Conservation (phyloP, 2,329 filamentous ascomycete species). For the Calonectria leucothoes region DNA sequence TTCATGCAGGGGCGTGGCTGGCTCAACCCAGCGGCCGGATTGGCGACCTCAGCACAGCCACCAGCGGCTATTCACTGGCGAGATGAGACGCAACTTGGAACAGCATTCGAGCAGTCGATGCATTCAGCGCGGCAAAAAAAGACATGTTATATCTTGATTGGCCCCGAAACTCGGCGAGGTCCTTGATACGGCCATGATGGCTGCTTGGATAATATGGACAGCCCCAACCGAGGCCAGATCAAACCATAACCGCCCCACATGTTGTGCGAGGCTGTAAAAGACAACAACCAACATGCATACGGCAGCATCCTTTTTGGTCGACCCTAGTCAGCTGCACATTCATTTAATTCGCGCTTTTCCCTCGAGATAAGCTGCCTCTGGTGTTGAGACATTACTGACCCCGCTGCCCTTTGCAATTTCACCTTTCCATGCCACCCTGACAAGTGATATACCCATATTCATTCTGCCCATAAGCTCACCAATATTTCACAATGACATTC, state of each 20-base stretch:
- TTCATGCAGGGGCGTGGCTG: not conserved
- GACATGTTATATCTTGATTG: not conserved
- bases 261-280: not conserved
- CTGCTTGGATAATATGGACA: not conserved
- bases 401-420: not conserved
- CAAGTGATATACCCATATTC: not conserved
- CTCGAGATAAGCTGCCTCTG: not conserved
- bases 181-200: not conserved
- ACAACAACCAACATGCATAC: not conserved
- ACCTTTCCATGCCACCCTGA: not conserved
- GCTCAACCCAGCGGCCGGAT: not conserved
- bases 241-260: not conserved
- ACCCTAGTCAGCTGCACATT: not conserved
- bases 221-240: not conserved
- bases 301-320: not conserved
- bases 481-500: not conserved
- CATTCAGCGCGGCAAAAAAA: not conserved
- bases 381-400: not conserved
- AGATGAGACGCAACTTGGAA: not conserved
- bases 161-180: not conserved
- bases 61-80: not conserved
- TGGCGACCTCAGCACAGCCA: not conserved
- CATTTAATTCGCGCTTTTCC: not conserved
- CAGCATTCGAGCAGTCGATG: not conserved
- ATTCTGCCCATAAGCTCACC: not conserved